Evolutionary conservation across 2,329 filamentous ascomycete genomes (phyloP), one percentile per base, ranked within the genome.

Genomic region (Trichophyton schoenleinii): DNA sequence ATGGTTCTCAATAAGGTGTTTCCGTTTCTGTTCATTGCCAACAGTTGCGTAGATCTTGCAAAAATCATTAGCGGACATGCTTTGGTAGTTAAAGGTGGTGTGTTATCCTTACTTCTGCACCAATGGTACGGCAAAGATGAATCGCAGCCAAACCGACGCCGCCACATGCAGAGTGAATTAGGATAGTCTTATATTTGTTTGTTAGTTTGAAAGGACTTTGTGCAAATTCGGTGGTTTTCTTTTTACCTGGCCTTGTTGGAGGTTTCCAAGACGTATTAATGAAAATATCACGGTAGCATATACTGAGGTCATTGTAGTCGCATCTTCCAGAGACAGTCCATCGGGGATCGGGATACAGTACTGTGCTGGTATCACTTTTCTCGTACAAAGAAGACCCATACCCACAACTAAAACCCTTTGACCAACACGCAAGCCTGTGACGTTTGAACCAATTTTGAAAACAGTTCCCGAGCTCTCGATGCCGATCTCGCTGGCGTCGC

Each of bases 81-180:
- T 18, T 18, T 18, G 18, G 18, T 18, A 18, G 18, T 18, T 18
- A 18, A 18, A 18, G 18, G 18, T 18, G 18, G 18, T 18, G 18
- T 18, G 18, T 18, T 28, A 25, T 28, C 20, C 11, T 49, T 49
- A 49, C 46, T 22, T 49, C 62, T 13, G 64, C 64, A 3, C 63
- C 63, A 20, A 38, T 57, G 6, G n/a, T 34, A 3, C 64, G 64
- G 18, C 66, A 64, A 11, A 69, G 22, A 13, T 66, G 62, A 11
- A 71, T 65, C 8, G 64, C 64, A 22, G 67, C 66, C 44, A 64
- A 57, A 15, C 67, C 67, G 22, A 66, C 60, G 44, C 66, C 69
- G 18, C 68, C 66, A n/a, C 64, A 59, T 4, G 66, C 69, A 5
- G 64, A 62, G 44, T 72, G 69, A 18, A 72, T 69, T 1, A 72